Conservation (phyloP, 306 rosid species). For the Alnus glutinosa region DNA sequence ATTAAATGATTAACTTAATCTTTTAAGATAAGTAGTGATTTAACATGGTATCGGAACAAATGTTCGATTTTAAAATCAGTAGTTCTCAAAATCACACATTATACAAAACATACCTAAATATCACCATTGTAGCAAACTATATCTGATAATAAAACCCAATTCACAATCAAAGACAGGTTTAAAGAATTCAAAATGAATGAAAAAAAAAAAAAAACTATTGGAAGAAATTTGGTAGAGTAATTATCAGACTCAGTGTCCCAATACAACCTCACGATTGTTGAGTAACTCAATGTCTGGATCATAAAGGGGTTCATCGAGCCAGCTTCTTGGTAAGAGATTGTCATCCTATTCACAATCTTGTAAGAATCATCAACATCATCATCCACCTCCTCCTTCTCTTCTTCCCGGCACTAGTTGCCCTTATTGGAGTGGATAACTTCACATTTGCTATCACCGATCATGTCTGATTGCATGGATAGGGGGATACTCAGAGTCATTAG, state of each 20-base stretch:
- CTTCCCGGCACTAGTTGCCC: constrained; percentile 38
- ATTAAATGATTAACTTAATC: too few species aligned
- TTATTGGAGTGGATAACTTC: neutral
- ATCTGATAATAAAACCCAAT: too few species aligned
- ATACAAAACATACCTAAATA: too few species aligned
- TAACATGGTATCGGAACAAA: too few species aligned
- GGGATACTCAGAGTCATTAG: neutral
- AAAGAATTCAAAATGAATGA: neutral
- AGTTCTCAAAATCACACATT: too few species aligned
- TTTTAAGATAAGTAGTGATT: too few species aligned
- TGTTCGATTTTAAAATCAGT: too few species aligned
- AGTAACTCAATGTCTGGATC: neutral
- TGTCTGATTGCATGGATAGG: constrained; percentile 17
- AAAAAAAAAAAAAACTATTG: neutral
- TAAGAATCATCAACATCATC: constrained; percentile 48
- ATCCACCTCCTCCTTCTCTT: constrained; percentile 21
- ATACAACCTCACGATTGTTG: constrained; percentile 8
- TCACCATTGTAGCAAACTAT: too few species aligned
- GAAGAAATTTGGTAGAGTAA: neutral
- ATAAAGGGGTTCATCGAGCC: neutral
- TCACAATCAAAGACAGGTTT: too few species aligned
- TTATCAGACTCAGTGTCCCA: constrained; percentile 39
- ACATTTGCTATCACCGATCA: neutral
- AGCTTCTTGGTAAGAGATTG: constrained; percentile 5
- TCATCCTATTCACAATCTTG: constrained; percentile 31